A percentile compares a stretch with the other conserved stretches of the same genome.
Evolutionary conservation across 1,284 basidiomycete genomes (phyloP).

Genomic region (Fomitiporia mediterranea): DNA sequence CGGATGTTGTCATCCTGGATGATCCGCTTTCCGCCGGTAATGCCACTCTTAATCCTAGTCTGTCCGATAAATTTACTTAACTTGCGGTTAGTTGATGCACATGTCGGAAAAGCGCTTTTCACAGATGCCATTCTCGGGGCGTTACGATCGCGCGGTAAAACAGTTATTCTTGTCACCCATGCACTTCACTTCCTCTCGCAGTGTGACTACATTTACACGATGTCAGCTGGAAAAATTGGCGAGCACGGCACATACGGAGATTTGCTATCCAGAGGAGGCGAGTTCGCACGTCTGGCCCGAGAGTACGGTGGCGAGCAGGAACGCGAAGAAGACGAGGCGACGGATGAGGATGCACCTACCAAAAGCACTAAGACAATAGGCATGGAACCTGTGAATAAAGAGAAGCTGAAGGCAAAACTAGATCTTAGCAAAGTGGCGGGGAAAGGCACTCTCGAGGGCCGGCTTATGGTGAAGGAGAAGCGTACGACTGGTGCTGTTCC

Average conservation of each 20-base stretch:
- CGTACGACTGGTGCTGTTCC: conserved; percentile 65
- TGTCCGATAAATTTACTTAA: conserved; percentile 1
- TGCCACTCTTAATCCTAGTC: no score
- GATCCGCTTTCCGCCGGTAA: conserved; percentile 69
- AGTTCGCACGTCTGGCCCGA: conserved; percentile 56
- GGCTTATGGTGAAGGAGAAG: conserved; percentile 58
- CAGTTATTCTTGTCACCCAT: conserved; percentile 68
- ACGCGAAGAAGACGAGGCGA: conserved; percentile 38
- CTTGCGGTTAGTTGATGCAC: conserved; percentile 50
- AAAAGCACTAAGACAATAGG: conserved; percentile 19
- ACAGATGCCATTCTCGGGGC: conserved; percentile 56
- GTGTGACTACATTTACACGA: conserved; percentile 62
- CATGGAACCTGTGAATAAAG: conserved; percentile 30
- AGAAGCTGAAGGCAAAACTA: conserved; percentile 36
- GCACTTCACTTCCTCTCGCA: conserved; percentile 68
- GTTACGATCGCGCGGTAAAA: conserved; percentile 55
- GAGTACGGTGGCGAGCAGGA: conserved; percentile 58
- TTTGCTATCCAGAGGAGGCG: conserved; percentile 48
- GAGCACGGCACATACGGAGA: conserved; percentile 64
- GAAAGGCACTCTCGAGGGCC: conserved; percentile 58
- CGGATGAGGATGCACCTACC: conserved; percentile 24
- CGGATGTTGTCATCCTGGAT: conserved; percentile 68
- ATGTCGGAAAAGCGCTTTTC: conserved; percentile 68
- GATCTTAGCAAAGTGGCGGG: conserved; percentile 44
- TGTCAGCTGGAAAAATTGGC: conserved; percentile 52